Evolutionary conservation across 495 filamentous ascomycete genomes (phyloP), one percentile per base, ranked within the genome.

Genomic region (Sphaerosporella brunnea): DNA sequence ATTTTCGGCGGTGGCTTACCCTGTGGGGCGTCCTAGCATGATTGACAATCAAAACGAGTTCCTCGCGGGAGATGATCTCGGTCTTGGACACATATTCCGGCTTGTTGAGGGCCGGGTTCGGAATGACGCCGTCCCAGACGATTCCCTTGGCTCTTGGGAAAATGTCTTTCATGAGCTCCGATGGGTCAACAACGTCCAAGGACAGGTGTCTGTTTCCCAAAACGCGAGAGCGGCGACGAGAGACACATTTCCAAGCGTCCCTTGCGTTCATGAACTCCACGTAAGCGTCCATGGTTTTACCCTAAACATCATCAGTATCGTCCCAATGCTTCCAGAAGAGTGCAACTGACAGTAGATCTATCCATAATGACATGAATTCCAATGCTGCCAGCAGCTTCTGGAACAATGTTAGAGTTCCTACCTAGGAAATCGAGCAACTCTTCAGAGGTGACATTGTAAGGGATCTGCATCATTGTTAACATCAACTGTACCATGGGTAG

Each of bases 311-410:
- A 38, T 16, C 43, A 24, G 24, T 36, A 10, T 41, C 8, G 5
- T 18, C 11, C 16, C 16, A 23, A 23, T 8, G n/a, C 18, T 18
- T 39, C 26, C 10, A 13, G 20, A 19, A 10, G 5, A 4, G n/a
- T 18, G 20, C 3, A 43, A 47, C 57, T 48, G 44, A 61, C 58
- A 13, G 58, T 60, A 50, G 58, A 60, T 39, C 58, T 56, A 48
- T 61, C 58, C 58, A 61, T 61, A 37, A 61, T 61, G 24, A 61
- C 57, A 24, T 61, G 58, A 30, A 61, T 52, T n/a, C 57, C 58
- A 26, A 61, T 43, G 23, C 56, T 59, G 3, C 58, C 58, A 15
- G 52, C 35, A 35, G 43, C 51, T 21, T 61, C 58, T 3, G 57
- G 57, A 24, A 61, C 58, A 42, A 61, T 56, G 47, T 61, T 61